Conservation (phyloP, 148 eudicot species). For the Camellia japonica region DNA sequence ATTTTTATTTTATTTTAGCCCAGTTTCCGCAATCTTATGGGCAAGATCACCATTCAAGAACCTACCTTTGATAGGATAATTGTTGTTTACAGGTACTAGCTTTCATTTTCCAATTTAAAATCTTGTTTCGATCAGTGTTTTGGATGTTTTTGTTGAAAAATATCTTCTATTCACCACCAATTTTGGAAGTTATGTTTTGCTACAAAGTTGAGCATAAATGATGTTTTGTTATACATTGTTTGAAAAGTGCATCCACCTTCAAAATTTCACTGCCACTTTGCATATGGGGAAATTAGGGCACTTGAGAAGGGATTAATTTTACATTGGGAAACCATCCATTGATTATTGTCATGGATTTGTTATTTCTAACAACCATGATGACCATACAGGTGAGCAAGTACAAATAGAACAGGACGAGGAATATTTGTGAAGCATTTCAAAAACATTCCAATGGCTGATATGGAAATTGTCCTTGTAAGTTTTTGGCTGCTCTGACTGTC, state of each 20-base stretch:
- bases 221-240: no score
- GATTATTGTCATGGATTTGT: background rate
- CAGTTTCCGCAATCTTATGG: constrained; percentile 53
- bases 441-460: constrained; percentile 97
- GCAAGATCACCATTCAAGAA: constrained; percentile 85
- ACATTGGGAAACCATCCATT: background rate
- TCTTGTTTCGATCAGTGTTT: background rate
- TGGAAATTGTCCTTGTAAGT: constrained; percentile 94
- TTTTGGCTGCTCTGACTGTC: background rate
- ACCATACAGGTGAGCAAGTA: constrained; percentile 61
- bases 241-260: no score
- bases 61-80: constrained; percentile 98
- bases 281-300: background rate
- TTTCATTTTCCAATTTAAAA: background rate
- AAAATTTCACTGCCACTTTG: no score
- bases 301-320: background rate
- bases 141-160: constrained; percentile 4
- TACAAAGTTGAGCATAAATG: background rate
- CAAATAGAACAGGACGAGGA: constrained; percentile 63
- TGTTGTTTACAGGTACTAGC: constrained; percentile 81
- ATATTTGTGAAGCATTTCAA: constrained; percentile 91
- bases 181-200: background rate
- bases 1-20: background rate
- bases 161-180: background rate
- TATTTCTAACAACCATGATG: background rate